These are phyloP conservation scores for Otatea glauca DNA, from an alignment of 176 grass and related monocot genomes.

Conservation along the genomic window DNA sequence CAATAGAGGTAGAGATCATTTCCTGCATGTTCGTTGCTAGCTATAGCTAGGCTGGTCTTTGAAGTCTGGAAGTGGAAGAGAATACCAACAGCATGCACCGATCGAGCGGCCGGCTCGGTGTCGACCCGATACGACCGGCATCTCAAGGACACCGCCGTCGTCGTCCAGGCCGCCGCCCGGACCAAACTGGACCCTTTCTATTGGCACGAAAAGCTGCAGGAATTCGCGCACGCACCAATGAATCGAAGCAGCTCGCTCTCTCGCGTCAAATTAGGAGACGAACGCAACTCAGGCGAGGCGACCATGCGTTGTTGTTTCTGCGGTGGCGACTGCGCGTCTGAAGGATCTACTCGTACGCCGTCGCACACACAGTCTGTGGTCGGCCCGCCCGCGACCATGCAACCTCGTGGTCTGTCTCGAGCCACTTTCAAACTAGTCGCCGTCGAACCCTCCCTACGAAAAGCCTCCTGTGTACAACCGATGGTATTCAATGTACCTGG, in stretches of 20 bases:
- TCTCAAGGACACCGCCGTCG: not conserved
- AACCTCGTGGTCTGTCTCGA: conserved; percentile 31
- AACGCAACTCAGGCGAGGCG: too few relatives aligned
- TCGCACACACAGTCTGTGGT: not conserved
- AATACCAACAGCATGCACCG: not conserved
- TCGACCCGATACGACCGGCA: not conserved
- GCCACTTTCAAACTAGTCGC: not conserved
- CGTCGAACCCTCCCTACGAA: not conserved
- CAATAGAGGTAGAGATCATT: not conserved
- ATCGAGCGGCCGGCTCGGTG: not conserved
- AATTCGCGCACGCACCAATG: too few relatives aligned
- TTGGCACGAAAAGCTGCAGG: too few relatives aligned
- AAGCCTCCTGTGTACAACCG: not conserved
- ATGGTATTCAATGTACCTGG: too few relatives aligned
- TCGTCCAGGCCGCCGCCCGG: too few relatives aligned
- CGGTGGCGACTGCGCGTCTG: too few relatives aligned
- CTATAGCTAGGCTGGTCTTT: not conserved
- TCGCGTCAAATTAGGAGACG: too few relatives aligned
- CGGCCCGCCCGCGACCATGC: conserved; percentile 53
- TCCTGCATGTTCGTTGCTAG: too few relatives aligned
- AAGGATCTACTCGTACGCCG: not conserved
- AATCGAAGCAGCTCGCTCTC: too few relatives aligned
- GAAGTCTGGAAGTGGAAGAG: not conserved
- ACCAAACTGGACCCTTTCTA: too few relatives aligned
- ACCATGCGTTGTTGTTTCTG: too few relatives aligned